Percentiles rank a stretch among this genome's conserved stretches.
Evolutionary conservation across 1,284 basidiomycete genomes (phyloP).

Genomic region (Hortiboletus rubellus): DNA sequence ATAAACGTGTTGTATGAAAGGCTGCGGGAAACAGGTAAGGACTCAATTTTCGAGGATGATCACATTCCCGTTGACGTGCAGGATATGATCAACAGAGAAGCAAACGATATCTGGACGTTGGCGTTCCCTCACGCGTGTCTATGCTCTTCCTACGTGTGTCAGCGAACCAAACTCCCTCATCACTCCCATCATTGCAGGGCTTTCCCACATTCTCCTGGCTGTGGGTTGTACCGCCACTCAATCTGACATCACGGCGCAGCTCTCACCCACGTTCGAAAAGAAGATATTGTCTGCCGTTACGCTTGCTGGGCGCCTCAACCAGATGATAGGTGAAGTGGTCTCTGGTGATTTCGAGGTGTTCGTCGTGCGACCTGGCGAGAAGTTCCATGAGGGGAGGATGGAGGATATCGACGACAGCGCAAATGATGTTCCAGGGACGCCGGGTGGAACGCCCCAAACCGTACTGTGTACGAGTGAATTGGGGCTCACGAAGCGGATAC

Average conservation of each 20-base stretch:
- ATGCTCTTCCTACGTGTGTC: constrained; percentile 6
- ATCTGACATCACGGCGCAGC: neutral
- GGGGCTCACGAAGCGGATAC: constrained; percentile 8
- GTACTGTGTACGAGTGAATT: constrained; percentile 9
- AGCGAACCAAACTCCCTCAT: neutral
- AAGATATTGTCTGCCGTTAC: constrained; percentile 1
- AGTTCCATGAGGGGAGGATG: neutral
- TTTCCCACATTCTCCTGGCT: constrained; percentile 3
- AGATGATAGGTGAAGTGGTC: constrained; percentile 7
- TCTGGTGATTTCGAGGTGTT: constrained; percentile 14
- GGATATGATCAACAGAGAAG: constrained; percentile 8
- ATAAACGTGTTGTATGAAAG: constrained; percentile 10
- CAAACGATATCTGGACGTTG: constrained; percentile 19
- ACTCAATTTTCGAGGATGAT: neutral
- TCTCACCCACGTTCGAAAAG: constrained; percentile 6
- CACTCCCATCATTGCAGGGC: neutral
- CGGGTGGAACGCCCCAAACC: neutral
- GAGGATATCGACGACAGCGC: no score
- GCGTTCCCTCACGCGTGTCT: constrained; percentile 15
- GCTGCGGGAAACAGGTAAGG: constrained; percentile 9
- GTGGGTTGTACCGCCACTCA: constrained; percentile 1
- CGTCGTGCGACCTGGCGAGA: constrained; percentile 1
- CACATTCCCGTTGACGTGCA: neutral
- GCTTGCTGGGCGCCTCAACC: constrained; percentile 8
- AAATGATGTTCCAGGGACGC: no score